These are phyloP conservation scores for Chaetomiaceae sp. DNA, from an alignment of 2,329 filamentous ascomycete species.

Conservation along the genomic window DNA sequence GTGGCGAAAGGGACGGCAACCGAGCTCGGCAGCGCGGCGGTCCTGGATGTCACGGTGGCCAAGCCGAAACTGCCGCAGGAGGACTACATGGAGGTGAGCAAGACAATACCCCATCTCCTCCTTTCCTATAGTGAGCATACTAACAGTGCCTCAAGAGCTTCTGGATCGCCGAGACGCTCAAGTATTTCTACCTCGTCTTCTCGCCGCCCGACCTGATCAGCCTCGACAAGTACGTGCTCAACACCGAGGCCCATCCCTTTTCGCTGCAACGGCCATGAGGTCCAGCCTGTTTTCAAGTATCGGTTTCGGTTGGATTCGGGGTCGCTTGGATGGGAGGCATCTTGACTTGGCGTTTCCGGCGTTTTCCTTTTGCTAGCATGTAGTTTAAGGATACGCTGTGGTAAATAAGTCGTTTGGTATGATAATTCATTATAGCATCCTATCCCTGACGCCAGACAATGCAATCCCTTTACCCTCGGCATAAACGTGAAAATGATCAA, in stretches of 20 bases:
- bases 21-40: constrained; percentile 41
- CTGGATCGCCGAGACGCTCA: constrained; percentile 70
- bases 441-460: constrained; percentile 20
- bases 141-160: constrained; percentile 42
- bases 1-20: constrained; percentile 43
- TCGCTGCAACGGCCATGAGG: constrained; percentile 6
- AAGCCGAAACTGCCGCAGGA: constrained; percentile 32
- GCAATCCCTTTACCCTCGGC: constrained; percentile 4
- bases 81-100: constrained; percentile 35
- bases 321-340: too few species aligned
- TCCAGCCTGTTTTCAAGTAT: too few species aligned
- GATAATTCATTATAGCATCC: background rate
- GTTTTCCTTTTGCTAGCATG: too few species aligned
- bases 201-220: constrained; percentile 57
- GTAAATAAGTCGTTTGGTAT: background rate
- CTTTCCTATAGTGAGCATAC: background rate
- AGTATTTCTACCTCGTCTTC: constrained; percentile 72
- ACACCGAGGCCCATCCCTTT: constrained; percentile 51
- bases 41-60: constrained; percentile 44
- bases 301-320: too few species aligned
- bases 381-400: too few species aligned
- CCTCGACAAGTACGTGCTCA: constrained; percentile 65
- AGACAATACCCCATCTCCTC: background rate
- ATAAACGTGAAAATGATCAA: background rate
- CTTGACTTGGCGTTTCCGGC: too few species aligned